Percentiles rank a stretch among this genome's conserved stretches.
These are phyloP conservation scores for Lactarius vividus DNA, from an alignment of 768 basidiomycete genomes.

Conservation along the genomic window DNA sequence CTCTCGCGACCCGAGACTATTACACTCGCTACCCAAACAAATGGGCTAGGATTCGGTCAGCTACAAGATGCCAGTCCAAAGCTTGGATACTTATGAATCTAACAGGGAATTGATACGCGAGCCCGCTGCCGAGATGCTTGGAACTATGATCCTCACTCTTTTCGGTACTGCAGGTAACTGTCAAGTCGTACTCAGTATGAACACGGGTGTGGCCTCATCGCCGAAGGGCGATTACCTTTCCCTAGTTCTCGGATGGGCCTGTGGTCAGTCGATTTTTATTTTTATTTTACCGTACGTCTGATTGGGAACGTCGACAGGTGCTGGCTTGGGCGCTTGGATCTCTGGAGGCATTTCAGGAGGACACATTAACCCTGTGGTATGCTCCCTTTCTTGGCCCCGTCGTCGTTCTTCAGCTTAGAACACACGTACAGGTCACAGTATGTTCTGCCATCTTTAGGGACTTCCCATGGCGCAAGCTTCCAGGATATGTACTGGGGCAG, in stretches of 20 bases:
- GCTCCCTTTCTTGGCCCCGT: background rate
- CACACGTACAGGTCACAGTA: slow-evolving; percentile 54
- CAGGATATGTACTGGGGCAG: slow-evolving; percentile 62
- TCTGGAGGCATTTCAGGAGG: slow-evolving; percentile 67
- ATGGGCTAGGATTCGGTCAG: slow-evolving; percentile 30
- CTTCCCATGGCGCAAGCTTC: slow-evolving; percentile 82
- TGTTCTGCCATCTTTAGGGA: slow-evolving; percentile 63
- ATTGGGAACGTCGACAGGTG: slow-evolving; percentile 36
- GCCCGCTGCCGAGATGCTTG: slow-evolving; percentile 32
- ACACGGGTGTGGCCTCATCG: slow-evolving; percentile 27
- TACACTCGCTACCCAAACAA: slow-evolving; percentile 24
- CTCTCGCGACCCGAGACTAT: slow-evolving; percentile 12
- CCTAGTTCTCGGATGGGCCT: slow-evolving; percentile 29
- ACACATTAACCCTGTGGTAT: slow-evolving; percentile 45
- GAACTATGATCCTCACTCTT: slow-evolving; percentile 31
- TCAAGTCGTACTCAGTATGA: slow-evolving; percentile 29
- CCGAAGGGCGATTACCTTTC: slow-evolving; percentile 30
- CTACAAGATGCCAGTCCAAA: background rate
- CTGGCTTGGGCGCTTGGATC: slow-evolving; percentile 67
- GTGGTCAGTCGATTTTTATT: slow-evolving; percentile 23
- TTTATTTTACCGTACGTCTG: background rate
- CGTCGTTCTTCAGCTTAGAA: background rate
- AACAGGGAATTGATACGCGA: slow-evolving; percentile 24
- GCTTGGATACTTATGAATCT: background rate
- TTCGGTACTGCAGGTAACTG: slow-evolving; percentile 29